Evolutionary conservation across 768 basidiomycete genomes (phyloP), one percentile per base, ranked within the genome.

Genomic region (Gloeopeniophorella convolvens): DNA sequence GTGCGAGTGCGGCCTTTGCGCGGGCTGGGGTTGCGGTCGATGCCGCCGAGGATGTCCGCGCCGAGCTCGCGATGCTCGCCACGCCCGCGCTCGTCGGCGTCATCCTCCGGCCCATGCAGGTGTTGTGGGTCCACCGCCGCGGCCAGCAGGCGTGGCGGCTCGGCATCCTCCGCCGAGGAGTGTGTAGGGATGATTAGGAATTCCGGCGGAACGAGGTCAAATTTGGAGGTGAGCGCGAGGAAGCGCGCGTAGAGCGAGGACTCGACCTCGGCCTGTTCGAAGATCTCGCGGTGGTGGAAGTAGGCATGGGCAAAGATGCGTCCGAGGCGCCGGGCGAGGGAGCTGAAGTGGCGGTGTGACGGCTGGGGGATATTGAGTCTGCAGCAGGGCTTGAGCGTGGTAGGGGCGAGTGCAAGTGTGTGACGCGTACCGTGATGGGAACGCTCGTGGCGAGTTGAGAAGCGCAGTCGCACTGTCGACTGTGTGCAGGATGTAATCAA

Each of bases 281-380:
- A 95, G 0, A 81, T 80, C 63, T 93, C 92, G 56, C 89, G 84
- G 66, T 95, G 92, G 64, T 92, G 90, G 70, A 85, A 94, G 72
- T 92, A 97, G 2, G 93, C 92, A 66, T 99, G 95, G 0, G 90
- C 89, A 63, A 99, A 97, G 55, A 97, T 93, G 31, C 95, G 82
- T 1, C 92, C 92, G 1, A 98, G 80, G 12, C 95, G 82, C 0
- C 95, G 81, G 16, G 90, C 89, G 20, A 95, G 82, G 13, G 89
- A 90, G 42, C 85, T 76, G 65, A 94, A 96, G 66, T 92, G 91
- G n/a, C 87, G 78, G 55, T 83, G 77, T 0, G 91, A 95, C 2
- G 85, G 76, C 35, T 71, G 70, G 2, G 89, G 89, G 45, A 97
- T 89, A 47, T 82, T 82, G 2, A 97, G 74, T 21, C 92, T 93